Evolutionary conservation across 805 yeast genomes (phyloP).

Genomic region (Saitoella complicata): DNA sequence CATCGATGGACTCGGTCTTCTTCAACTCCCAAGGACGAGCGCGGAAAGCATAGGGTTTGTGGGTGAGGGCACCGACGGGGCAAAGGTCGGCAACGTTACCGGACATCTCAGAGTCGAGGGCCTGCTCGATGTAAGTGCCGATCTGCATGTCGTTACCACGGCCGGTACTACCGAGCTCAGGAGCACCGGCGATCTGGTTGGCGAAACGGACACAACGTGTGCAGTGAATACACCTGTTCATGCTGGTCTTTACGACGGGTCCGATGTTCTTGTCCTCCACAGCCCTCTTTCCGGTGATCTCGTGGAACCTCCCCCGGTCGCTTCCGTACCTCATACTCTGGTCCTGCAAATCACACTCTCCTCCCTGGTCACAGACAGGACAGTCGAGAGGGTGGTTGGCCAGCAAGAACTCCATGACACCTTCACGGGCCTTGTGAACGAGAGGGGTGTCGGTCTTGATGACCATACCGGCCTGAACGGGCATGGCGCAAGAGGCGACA

Average conservation of each 20-base stretch:
- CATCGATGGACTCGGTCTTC: constrained; percentile 75
- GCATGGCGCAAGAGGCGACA: constrained; percentile 83
- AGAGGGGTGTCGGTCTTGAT: constrained; percentile 65
- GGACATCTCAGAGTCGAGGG: constrained; percentile 67
- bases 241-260: constrained; percentile 73
- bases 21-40: constrained; percentile 90
- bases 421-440: constrained; percentile 70
- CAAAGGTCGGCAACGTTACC: constrained; percentile 79
- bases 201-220: constrained; percentile 80
- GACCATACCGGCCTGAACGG: constrained; percentile 81
- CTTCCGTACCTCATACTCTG: constrained; percentile 65
- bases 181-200: constrained; percentile 85
- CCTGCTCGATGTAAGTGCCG: constrained; percentile 76
- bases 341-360: constrained; percentile 85
- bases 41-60: constrained; percentile 81
- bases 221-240: constrained; percentile 88
- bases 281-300: constrained; percentile 72
- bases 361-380: constrained; percentile 89
- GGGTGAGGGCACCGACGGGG: constrained; percentile 84
- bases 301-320: constrained; percentile 73
- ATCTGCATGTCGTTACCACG: constrained; percentile 87
- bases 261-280: constrained; percentile 84
- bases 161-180: constrained; percentile 77
- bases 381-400: constrained; percentile 87
- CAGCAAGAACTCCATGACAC: constrained; percentile 74